Conservation (phyloP, 495 filamentous ascomycete species). For the Aspergillus panamensis region DNA sequence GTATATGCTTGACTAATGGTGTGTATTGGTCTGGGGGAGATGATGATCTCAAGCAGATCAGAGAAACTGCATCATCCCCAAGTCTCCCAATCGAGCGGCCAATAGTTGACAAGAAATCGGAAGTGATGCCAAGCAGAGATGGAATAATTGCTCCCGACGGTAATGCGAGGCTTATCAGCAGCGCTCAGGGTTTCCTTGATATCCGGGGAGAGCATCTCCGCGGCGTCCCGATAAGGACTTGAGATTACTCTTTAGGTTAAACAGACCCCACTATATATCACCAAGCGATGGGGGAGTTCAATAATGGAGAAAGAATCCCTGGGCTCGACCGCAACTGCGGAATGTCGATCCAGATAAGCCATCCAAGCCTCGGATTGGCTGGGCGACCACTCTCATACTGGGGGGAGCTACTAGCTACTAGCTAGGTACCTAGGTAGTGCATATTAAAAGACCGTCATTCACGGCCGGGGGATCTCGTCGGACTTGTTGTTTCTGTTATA, state of each 20-base stretch:
- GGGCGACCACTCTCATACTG: background rate
- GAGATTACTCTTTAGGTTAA: too few relatives aligned
- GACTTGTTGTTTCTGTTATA: too few relatives aligned
- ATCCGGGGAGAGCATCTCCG: background rate
- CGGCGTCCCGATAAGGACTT: background rate
- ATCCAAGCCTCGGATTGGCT: background rate
- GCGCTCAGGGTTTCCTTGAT: background rate
- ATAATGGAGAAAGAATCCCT: background rate
- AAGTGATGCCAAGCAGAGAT: background rate
- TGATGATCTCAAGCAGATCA: too few relatives aligned
- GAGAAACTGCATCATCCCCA: too few relatives aligned
- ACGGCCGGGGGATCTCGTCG: background rate
- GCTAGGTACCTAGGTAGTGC: background rate
- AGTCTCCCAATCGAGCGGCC: too few relatives aligned
- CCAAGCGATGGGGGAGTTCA: background rate
- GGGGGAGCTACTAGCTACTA: too few relatives aligned
- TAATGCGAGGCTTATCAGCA: background rate
- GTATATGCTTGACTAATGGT: too few relatives aligned
- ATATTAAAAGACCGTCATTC: background rate
- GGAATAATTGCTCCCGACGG: background rate
- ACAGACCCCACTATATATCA: too few relatives aligned
- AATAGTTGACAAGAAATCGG: too few relatives aligned
- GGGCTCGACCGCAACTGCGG: background rate
- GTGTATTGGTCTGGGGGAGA: too few relatives aligned
- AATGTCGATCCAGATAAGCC: background rate